These are phyloP conservation scores for Trametes villosa DNA, from an alignment of 768 basidiomycete species.

Conservation along the genomic window DNA sequence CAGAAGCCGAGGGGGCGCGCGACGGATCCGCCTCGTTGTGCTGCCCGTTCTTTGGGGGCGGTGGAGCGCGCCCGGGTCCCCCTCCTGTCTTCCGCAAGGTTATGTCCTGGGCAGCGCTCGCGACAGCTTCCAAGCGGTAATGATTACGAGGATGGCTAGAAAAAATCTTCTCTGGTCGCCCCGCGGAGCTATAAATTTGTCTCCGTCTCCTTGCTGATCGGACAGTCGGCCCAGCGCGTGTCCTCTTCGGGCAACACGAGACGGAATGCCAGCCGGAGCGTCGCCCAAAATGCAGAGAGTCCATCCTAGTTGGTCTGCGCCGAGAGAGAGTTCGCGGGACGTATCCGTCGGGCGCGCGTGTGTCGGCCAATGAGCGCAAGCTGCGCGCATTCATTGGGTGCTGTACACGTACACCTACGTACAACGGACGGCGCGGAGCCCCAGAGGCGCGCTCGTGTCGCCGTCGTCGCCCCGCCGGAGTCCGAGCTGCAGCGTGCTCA, in stretches of 20 bases:
- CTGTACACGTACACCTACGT: conserved; percentile 10
- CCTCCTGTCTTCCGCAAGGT: conserved; percentile 6
- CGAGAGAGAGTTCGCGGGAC: background rate
- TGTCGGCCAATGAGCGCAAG: background rate
- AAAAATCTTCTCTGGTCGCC: background rate
- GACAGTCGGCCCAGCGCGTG: background rate
- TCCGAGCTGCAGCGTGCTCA: background rate
- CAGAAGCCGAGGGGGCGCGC: background rate
- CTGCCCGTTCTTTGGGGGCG: background rate
- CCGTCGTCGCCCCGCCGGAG: background rate
- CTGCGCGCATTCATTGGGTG: background rate
- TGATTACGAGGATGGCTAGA: conserved; percentile 1
- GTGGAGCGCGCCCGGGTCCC: background rate
- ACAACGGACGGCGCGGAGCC: background rate
- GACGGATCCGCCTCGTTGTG: background rate
- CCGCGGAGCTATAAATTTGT: conserved; percentile 6
- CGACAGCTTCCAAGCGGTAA: conserved; percentile 15
- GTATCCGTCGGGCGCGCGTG: background rate
- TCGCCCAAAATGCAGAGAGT: background rate
- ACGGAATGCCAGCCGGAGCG: background rate
- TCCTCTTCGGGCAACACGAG: background rate
- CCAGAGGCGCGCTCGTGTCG: background rate
- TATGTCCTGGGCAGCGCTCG: background rate
- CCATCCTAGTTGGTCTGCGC: conserved; percentile 2
- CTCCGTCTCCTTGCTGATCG: conserved; percentile 19